Conservation (phyloP, 352 stramenopile species). For the Pythium utonaiense region DNA sequence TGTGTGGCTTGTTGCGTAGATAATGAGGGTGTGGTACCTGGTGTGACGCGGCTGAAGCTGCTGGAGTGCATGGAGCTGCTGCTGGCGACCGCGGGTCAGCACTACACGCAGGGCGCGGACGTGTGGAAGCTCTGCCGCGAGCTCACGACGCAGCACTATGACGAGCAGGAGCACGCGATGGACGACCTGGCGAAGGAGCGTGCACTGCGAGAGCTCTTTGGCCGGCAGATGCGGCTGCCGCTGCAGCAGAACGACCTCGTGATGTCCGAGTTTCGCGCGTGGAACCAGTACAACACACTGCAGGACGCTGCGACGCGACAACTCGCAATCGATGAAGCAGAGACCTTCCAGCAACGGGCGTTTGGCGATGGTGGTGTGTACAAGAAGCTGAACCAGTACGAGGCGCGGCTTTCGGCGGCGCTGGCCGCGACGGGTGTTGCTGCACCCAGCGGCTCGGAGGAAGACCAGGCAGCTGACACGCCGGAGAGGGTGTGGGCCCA, state of each 20-base stretch:
- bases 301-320: slow-evolving; percentile 17
- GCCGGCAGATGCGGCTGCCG: slow-evolving; percentile 51
- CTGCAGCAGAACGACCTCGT: slow-evolving; percentile 69
- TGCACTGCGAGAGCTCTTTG: slow-evolving; percentile 38
- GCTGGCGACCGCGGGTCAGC: slow-evolving; percentile 35
- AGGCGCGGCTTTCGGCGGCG: slow-evolving; percentile 24
- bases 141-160: slow-evolving; percentile 28
- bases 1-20: slow-evolving; percentile 4
- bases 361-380: slow-evolving; percentile 35
- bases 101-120: slow-evolving; percentile 60
- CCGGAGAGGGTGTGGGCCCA: slow-evolving; percentile 36
- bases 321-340: slow-evolving; percentile 26
- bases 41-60: slow-evolving; percentile 15
- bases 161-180: slow-evolving; percentile 14
- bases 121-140: slow-evolving; percentile 60
- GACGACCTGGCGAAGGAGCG: slow-evolving; percentile 31
- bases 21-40: slow-evolving; percentile 2
- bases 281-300: slow-evolving; percentile 61
- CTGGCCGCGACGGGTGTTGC: slow-evolving; percentile 13
- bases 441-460: too few species aligned
- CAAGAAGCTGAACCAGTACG: slow-evolving; percentile 64
- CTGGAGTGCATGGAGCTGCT: slow-evolving; percentile 27
- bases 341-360: slow-evolving; percentile 32
- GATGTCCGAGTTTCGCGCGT: slow-evolving; percentile 74
- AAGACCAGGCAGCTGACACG: background rate